Evolutionary conservation across 495 filamentous ascomycete genomes (phyloP).

Genomic region (Clohesyomyces aquaticus): DNA sequence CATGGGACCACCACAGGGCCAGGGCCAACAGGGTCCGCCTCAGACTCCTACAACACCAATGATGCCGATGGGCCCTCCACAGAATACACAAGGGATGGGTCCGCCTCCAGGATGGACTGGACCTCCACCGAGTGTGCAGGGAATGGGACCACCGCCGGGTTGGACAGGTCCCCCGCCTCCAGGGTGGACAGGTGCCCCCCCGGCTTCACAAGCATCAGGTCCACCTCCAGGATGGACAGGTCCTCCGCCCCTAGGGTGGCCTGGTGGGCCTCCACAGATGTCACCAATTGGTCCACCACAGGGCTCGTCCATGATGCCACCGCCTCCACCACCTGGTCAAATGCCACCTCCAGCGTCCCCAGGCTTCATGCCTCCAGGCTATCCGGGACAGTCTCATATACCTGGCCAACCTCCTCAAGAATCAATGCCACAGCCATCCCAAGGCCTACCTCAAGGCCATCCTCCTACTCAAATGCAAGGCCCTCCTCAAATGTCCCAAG

Average conservation of each 20-base stretch:
- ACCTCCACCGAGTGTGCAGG: slow-evolving; percentile 26
- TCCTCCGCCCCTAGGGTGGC: slow-evolving; percentile 25
- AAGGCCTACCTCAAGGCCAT: too few species aligned
- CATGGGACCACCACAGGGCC: slow-evolving; percentile 34
- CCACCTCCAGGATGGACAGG: slow-evolving; percentile 26
- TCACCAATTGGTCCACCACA: slow-evolving; percentile 16
- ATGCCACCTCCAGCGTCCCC: slow-evolving; percentile 3
- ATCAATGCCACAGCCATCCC: slow-evolving; percentile 8
- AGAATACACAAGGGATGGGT: slow-evolving; percentile 25
- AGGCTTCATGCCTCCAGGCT: slow-evolving; percentile 1
- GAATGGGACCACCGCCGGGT: slow-evolving; percentile 25
- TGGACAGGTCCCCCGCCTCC: too few species aligned
- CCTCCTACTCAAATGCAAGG: slow-evolving; percentile 12
- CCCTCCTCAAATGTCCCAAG: slow-evolving; percentile 9
- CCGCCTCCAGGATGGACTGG: slow-evolving; percentile 27
- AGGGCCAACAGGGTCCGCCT: slow-evolving; percentile 38
- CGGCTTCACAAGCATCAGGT: slow-evolving; percentile 23
- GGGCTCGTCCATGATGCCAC: slow-evolving; percentile 9
- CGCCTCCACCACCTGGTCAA: slow-evolving; percentile 14
- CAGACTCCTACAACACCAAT: slow-evolving; percentile 35
- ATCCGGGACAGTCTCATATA: slow-evolving; percentile 12
- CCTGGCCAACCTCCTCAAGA: background rate
- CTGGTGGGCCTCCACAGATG: background rate
- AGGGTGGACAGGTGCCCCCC: slow-evolving; percentile 30
- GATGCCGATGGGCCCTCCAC: slow-evolving; percentile 34